These are phyloP conservation scores for Nyssa sinensis DNA, from an alignment of 148 eudicot genomes.

Conservation along the genomic window DNA sequence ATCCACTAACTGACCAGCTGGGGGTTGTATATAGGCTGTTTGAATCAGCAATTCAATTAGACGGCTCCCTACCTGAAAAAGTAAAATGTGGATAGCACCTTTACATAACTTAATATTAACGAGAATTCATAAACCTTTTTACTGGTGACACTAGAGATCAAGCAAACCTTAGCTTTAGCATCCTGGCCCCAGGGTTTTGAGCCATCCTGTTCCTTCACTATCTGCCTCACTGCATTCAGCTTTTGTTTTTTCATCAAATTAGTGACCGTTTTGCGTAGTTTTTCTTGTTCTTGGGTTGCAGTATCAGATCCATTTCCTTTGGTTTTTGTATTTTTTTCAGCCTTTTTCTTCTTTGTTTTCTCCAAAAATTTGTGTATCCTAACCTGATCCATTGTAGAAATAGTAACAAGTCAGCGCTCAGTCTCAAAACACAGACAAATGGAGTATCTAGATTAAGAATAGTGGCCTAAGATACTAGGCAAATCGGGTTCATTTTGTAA, in stretches of 20 bases:
- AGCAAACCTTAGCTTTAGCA: constrained; percentile 81
- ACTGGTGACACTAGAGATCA: not conserved
- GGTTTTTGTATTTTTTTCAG: constrained; percentile 17
- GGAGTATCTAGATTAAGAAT: not conserved
- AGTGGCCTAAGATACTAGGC: not conserved
- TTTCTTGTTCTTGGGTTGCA: constrained; percentile 41
- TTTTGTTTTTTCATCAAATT: constrained; percentile 79
- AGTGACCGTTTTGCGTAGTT: constrained; percentile 52
- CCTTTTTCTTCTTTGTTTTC: constrained; percentile 63
- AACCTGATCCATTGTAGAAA: constrained; percentile 40
- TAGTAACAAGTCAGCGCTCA: not conserved
- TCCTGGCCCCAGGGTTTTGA: constrained; percentile 67
- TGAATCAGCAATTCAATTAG: constrained; percentile 77
- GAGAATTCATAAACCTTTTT: not conserved
- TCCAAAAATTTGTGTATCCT: constrained; percentile 69
- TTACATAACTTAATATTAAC: not conserved
- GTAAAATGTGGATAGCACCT: constrained; percentile 12
- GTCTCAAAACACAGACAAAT: too few relatives aligned
- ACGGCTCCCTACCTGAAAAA: constrained; percentile 82
- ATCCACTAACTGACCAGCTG: constrained; percentile 56
- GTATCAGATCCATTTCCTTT: constrained; percentile 37
- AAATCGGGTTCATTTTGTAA: not conserved
- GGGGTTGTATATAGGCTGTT: constrained; percentile 81
- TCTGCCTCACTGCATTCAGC: constrained; percentile 54
- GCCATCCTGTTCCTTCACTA: constrained; percentile 53